Evolutionary conservation across 352 stramenopile genomes (phyloP).

Genomic region (Phytophthora constricta): DNA sequence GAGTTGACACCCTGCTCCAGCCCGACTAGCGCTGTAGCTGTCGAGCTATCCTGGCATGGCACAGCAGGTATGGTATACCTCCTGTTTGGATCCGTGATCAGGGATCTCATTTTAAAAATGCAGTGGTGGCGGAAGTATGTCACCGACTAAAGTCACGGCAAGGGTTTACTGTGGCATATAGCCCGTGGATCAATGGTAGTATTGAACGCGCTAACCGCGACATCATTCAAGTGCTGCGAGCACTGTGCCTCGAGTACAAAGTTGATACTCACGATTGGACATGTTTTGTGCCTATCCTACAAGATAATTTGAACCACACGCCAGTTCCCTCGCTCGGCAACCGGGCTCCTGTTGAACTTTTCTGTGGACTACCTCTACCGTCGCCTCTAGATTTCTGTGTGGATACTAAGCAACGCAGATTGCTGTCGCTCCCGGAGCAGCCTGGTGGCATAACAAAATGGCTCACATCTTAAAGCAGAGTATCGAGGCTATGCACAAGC

Average conservation of each 20-base stretch:
- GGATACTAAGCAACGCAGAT: neutral
- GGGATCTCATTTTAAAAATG: too few species aligned
- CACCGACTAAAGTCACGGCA: neutral
- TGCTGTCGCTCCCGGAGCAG: neutral
- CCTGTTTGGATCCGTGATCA: constrained; percentile 5
- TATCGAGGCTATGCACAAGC: neutral
- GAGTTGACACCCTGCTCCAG: neutral
- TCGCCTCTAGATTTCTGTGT: neutral
- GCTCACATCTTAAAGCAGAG: neutral
- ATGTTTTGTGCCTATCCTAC: neutral
- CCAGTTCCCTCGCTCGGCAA: neutral
- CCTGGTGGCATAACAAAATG: neutral
- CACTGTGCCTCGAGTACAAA: constrained; percentile 3
- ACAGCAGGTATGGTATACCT: neutral
- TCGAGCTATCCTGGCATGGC: constrained; percentile 6
- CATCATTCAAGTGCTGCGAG: neutral
- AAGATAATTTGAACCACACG: neutral
- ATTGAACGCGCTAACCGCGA: neutral
- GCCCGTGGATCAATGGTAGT: constrained; percentile 2
- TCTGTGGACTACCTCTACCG: neutral
- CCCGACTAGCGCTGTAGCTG: neutral
- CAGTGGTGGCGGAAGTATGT: neutral
- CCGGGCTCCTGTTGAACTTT: constrained; percentile 1
- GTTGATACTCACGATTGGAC: too few species aligned
- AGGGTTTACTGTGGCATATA: neutral